Evolutionary conservation across 2,329 filamentous ascomycete genomes (phyloP), one percentile per base, ranked within the genome.

Genomic region (Xylaria sp.): DNA sequence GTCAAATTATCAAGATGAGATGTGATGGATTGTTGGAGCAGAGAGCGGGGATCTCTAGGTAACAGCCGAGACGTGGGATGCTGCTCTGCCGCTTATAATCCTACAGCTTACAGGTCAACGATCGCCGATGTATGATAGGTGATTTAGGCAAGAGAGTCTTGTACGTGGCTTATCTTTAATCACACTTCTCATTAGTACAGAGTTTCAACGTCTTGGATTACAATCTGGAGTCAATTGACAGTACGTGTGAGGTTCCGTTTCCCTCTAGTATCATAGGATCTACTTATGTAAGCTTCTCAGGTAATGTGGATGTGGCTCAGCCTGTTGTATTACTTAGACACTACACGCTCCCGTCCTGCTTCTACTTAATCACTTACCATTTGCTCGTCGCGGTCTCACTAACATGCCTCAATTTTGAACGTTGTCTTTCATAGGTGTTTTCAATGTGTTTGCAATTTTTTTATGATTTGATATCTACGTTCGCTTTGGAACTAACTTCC

Each of bases 81-180:
- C 39, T 10, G 48, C 56, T 65, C 37, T 62, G 51, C 62, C 59
- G 57, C 41, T 39, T 44, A 39, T 46, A 28, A 20, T 57, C 62
- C 66, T 69, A 57, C 28, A 58, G 62, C 62, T 61, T 62, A 44
- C 56, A 59, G 28, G 31, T 41, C 28, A 12, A 63, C 41, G 63
- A 66, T 66, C 25, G 20, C 58, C 52, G 15, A 10, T 46, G 31
- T 34, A 18, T 8, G 39, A 46, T 46, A n/a, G 28, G 15, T 9
- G 13, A 37, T 55, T 55, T 18, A 34, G 15, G 52, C 18, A 9
- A 7, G 31, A 15, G 7, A 20, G 28, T 12, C 15, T 37, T 15
- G 6, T 34, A 4, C 28, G 15, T 34, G 8, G 25, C 56, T 44
- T 31, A 58, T 10, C 20, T 41, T 8, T 25, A 20, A 34, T 2